phyloP scores from a whole-genome alignment of 1,139 yeast genomes.

The Spathaspora sp. region DNA sequence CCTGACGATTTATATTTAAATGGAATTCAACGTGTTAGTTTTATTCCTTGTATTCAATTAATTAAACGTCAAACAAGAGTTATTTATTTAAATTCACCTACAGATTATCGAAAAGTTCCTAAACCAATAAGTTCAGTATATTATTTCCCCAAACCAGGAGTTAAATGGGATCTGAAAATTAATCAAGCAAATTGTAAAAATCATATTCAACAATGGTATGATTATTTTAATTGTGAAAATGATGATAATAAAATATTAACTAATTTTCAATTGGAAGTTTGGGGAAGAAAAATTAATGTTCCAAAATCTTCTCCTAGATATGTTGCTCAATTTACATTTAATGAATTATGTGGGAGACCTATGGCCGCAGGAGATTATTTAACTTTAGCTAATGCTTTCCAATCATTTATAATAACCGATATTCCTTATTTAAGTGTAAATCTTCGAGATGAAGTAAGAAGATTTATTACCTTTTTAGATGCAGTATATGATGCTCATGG shows the following conservation, averaged over 20 bases:
- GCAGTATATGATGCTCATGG: conserved; percentile 93
- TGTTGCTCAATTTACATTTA: conserved; percentile 88
- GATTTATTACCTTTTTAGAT: conserved; percentile 91
- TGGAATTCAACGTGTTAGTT: conserved; percentile 89
- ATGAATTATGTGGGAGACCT: conserved; percentile 81
- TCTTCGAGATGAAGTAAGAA: conserved; percentile 78
- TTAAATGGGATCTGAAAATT: conserved; percentile 54
- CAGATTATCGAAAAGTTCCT: conserved; percentile 88
- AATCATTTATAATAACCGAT: conserved; percentile 81
- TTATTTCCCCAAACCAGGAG: conserved; percentile 68
- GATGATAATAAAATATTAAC: conserved; percentile 27
- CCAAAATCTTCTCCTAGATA: conserved; percentile 75
- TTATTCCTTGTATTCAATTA: conserved; percentile 86
- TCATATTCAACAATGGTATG: conserved; percentile 80
- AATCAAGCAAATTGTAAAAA: conserved; percentile 48
- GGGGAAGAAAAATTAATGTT: conserved; percentile 83
- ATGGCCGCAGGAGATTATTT: conserved; percentile 96
- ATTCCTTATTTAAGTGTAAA: conserved; percentile 81
- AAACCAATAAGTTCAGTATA: conserved; percentile 82
- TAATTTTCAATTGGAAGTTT: conserved; percentile 54
- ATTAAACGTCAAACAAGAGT: conserved; percentile 75
- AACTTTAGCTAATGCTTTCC: conserved; percentile 74
- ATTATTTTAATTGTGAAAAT: conserved; percentile 58
- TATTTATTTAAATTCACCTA: conserved; percentile 80
- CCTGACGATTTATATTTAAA: conserved; percentile 91